Evolutionary conservation across 768 basidiomycete species (phyloP).

Genomic region (Amyloporia xantha): DNA sequence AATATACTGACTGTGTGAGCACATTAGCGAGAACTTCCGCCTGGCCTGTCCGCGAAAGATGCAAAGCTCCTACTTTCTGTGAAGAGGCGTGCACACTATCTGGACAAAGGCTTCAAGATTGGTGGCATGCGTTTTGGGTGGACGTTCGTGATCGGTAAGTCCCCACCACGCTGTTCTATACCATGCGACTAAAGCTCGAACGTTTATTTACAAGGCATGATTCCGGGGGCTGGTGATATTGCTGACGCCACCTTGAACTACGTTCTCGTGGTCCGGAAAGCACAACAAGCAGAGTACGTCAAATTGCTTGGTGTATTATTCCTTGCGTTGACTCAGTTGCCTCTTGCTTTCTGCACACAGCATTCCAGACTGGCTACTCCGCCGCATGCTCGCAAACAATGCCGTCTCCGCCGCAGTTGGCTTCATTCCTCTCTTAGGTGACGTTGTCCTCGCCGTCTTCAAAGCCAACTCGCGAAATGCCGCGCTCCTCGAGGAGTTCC

Average conservation of each 20-base stretch:
- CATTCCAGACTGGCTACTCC: constrained; percentile 56
- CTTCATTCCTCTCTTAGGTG: constrained; percentile 66
- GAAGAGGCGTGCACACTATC: constrained; percentile 70
- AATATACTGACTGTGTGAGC: neutral
- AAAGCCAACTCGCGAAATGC: constrained; percentile 92
- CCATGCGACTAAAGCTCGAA: neutral
- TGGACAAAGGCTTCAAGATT: constrained; percentile 81
- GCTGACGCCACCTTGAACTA: constrained; percentile 64
- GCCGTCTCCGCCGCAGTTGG: constrained; percentile 61
- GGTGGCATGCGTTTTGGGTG: constrained; percentile 84
- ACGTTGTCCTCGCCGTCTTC: constrained; percentile 67
- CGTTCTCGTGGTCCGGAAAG: constrained; percentile 67
- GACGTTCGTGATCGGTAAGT: constrained; percentile 64
- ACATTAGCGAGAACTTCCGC: constrained; percentile 62
- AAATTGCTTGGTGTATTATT: neutral
- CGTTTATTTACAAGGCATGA: constrained; percentile 35
- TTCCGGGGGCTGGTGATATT: constrained; percentile 67
- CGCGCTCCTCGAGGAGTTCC: constrained; percentile 75
- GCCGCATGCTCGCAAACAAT: constrained; percentile 75
- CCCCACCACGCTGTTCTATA: neutral
- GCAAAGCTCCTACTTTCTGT: constrained; percentile 68
- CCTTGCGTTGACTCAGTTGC: neutral
- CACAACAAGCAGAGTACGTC: constrained; percentile 62
- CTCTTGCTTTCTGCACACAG: too few species aligned
- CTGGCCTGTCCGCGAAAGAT: constrained; percentile 73